Percentiles rank a stretch among this genome's conserved stretches.
These are phyloP conservation scores for Phaseolus coccineus DNA, from an alignment of 331 rosid genomes.

Conservation along the genomic window DNA sequence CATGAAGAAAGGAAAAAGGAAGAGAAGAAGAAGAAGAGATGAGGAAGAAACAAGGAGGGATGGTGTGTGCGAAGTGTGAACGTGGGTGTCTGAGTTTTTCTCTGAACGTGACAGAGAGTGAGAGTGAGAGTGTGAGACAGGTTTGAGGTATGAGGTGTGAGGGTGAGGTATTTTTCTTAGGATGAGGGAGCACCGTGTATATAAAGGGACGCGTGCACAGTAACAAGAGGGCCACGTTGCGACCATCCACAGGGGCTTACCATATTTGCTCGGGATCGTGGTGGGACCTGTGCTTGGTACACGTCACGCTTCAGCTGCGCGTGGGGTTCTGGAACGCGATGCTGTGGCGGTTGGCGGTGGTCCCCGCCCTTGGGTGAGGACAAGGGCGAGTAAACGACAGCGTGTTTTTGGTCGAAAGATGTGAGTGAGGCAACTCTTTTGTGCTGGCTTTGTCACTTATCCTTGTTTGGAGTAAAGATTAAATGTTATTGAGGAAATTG, in stretches of 20 bases:
- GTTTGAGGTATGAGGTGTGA: not conserved
- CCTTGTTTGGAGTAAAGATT: too few relatives aligned
- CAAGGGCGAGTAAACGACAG: slow-evolving; percentile 43
- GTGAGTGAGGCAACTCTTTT: slow-evolving; percentile 12
- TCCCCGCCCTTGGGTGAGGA: slow-evolving; percentile 34
- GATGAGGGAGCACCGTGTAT: slow-evolving; percentile 42
- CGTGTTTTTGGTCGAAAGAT: slow-evolving; percentile 37
- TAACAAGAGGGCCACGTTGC: slow-evolving; percentile 52
- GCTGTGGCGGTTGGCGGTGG: slow-evolving; percentile 43
- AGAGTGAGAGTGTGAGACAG: not conserved
- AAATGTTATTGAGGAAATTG: too few relatives aligned
- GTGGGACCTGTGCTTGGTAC: slow-evolving; percentile 51
- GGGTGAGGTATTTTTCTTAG: not conserved
- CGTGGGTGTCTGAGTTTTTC: not conserved
- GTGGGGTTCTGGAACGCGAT: not conserved
- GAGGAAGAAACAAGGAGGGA: not conserved
- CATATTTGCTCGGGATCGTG: slow-evolving; percentile 38
- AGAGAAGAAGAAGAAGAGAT: not conserved
- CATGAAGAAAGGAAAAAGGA: slow-evolving; percentile 28
- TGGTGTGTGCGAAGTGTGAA: not conserved
- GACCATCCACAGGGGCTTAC: slow-evolving; percentile 5
- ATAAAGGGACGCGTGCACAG: slow-evolving; percentile 44
- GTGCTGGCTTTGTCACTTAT: slow-evolving; percentile 37
- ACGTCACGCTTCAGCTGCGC: slow-evolving; percentile 52
- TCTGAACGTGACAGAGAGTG: not conserved